phyloP scores from a whole-genome alignment of 2,329 filamentous ascomycete genomes.

The Fusarium concolor region DNA sequence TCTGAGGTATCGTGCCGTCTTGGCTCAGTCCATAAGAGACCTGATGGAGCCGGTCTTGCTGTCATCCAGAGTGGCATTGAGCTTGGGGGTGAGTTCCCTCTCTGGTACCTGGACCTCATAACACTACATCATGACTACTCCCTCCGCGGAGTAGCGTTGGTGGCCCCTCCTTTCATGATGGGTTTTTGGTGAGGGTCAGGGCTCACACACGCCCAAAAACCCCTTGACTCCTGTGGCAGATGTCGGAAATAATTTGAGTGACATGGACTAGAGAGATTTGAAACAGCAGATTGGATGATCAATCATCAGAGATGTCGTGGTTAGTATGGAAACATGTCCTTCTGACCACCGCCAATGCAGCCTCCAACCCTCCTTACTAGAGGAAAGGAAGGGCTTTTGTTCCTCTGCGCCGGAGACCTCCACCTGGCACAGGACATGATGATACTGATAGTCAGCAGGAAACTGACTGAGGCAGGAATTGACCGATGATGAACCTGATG shows the following conservation, averaged over 20 bases:
- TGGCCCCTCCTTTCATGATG: conserved; percentile 37
- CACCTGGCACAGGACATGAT: neutral
- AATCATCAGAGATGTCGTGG: conserved; percentile 1
- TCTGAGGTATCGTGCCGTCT: conserved; percentile 33
- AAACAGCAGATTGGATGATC: conserved; percentile 30
- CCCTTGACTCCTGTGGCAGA: conserved; percentile 19
- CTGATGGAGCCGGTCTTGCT: conserved; percentile 17
- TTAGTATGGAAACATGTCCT: conserved; percentile 25
- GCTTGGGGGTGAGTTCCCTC: conserved; percentile 22
- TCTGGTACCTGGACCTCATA: conserved; percentile 36
- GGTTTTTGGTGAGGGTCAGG: conserved; percentile 26
- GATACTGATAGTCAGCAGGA: conserved; percentile 2
- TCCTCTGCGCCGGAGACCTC: conserved; percentile 1
- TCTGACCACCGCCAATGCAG: conserved; percentile 33
- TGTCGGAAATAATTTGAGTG: conserved; percentile 23
- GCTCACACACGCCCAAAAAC: conserved; percentile 19
- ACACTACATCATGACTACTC: conserved; percentile 35
- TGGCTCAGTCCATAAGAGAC: conserved; percentile 28
- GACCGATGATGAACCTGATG: conserved; percentile 20
- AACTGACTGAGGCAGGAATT: conserved; percentile 14
- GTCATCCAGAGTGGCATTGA: conserved; percentile 6
- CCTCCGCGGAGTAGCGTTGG: conserved; percentile 23
- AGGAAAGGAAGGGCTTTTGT: conserved; percentile 15
- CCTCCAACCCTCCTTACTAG: conserved; percentile 13
- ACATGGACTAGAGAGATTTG: conserved; percentile 4